Evolutionary conservation across 2,329 filamentous ascomycete genomes (phyloP).

Genomic region (Coniochaeta ligniaria): DNA sequence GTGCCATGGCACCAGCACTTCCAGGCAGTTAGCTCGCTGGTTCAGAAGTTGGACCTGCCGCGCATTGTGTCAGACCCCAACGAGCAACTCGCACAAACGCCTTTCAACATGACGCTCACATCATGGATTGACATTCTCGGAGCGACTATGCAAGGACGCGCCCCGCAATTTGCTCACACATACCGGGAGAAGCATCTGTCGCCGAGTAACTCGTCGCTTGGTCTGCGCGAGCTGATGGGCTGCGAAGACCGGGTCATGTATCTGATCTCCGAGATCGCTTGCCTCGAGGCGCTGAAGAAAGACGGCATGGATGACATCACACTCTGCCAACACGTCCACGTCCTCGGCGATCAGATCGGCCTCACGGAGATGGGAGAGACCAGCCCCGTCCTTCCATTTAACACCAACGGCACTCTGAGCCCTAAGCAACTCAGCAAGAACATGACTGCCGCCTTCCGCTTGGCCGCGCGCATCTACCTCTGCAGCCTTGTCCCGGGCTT

Average conservation of each 20-base stretch:
- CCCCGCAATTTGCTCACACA: conserved; percentile 86
- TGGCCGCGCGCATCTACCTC: conserved; percentile 93
- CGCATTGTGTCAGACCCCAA: conserved; percentile 54
- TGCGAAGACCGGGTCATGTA: conserved; percentile 98
- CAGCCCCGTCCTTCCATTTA: conserved; percentile 53
- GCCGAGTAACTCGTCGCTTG: conserved; percentile 50
- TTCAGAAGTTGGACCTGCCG: conserved; percentile 77
- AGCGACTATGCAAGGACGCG: conserved; percentile 80
- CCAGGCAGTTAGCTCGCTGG: conserved; percentile 78
- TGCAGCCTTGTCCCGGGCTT: conserved; percentile 91
- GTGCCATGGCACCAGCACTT: conserved; percentile 98
- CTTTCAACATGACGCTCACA: conserved; percentile 92
- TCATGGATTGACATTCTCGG: conserved; percentile 97
- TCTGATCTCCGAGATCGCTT: conserved; percentile 93
- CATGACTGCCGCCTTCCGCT: conserved; percentile 83
- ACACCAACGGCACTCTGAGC: conserved; percentile 65
- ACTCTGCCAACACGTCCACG: conserved; percentile 81
- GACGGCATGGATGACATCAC: conserved; percentile 79
- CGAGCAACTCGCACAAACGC: conserved; percentile 56
- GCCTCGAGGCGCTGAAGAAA: conserved; percentile 80
- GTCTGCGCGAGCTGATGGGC: conserved; percentile 89
- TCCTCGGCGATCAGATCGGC: conserved; percentile 81
- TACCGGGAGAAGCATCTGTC: conserved; percentile 92
- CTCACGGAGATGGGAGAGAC: conserved; percentile 63
- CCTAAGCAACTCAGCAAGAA: conserved; percentile 80